A percentile compares a stretch with the other conserved stretches of the same genome.
These are phyloP conservation scores for Talaromyces sp. DNA, from an alignment of 2,329 filamentous ascomycete genomes.

Conservation along the genomic window DNA sequence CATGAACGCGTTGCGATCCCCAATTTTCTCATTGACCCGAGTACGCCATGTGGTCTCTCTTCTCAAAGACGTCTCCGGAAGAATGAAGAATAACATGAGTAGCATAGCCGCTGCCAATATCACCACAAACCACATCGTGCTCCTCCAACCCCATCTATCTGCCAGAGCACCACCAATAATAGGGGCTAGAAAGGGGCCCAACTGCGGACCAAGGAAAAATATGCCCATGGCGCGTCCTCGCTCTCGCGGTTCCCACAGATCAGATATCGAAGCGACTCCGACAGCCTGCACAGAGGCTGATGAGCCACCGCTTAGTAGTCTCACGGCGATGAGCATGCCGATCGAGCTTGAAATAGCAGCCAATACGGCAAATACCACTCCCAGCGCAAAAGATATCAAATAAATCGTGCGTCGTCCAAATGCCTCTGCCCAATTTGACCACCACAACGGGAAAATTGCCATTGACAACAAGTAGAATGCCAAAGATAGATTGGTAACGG, in stretches of 20 bases:
- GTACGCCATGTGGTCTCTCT: neutral
- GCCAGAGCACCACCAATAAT: slow-evolving; percentile 66
- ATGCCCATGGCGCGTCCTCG: slow-evolving; percentile 72
- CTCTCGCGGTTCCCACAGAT: slow-evolving; percentile 69
- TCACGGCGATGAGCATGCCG: slow-evolving; percentile 70
- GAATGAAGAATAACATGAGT: slow-evolving; percentile 26
- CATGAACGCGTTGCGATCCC: neutral
- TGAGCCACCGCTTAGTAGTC: slow-evolving; percentile 67
- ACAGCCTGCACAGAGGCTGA: slow-evolving; percentile 77
- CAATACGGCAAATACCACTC: slow-evolving; percentile 64
- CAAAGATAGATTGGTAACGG: slow-evolving; percentile 68
- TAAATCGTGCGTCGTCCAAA: slow-evolving; percentile 69
- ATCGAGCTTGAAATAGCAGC: slow-evolving; percentile 65
- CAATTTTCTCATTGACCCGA: neutral
- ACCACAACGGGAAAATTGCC: slow-evolving; percentile 82
- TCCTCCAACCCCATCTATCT: slow-evolving; percentile 61
- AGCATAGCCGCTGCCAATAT: slow-evolving; percentile 54
- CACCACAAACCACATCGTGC: slow-evolving; percentile 66
- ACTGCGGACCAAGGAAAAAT: slow-evolving; percentile 74
- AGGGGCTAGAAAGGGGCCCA: slow-evolving; percentile 65
- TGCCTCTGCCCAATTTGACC: slow-evolving; percentile 5
- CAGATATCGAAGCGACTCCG: slow-evolving; percentile 74
- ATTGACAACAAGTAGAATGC: slow-evolving; percentile 77
- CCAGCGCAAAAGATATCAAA: slow-evolving; percentile 66
- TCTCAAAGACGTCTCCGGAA: slow-evolving; percentile 26